phyloP scores from a whole-genome alignment of 192 early-diverging fungal genomes.

The Podila verticillata region DNA sequence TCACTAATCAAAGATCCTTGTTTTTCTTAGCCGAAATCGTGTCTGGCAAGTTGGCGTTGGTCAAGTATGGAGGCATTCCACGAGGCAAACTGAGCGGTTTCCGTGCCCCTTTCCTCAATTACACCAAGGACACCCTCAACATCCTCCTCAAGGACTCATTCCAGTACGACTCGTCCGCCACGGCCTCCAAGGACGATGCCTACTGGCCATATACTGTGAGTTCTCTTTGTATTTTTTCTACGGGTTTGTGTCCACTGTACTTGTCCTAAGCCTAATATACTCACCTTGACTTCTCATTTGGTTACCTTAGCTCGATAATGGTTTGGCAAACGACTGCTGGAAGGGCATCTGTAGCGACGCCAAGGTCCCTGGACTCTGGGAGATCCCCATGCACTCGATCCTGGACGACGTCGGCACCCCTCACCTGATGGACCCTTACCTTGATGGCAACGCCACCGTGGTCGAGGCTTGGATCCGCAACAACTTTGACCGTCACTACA shows the following conservation, averaged over 20 bases:
- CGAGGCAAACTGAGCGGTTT: constrained; percentile 62
- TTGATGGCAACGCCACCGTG: constrained; percentile 49
- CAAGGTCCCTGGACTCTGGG: constrained; percentile 63
- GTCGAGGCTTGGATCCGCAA: constrained; percentile 53
- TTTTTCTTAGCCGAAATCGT: neutral
- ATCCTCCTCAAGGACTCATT: constrained; percentile 51
- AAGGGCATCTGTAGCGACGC: constrained; percentile 49
- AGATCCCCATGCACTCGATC: constrained; percentile 63
- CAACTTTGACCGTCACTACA: constrained; percentile 60
- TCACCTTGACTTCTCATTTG: neutral
- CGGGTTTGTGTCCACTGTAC: neutral
- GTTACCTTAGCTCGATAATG: constrained; percentile 50
- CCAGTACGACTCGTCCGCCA: constrained; percentile 59
- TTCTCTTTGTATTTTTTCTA: neutral
- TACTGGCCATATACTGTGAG: constrained; percentile 69
- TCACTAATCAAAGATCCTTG: no score
- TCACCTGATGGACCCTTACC: constrained; percentile 54
- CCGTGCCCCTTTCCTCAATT: constrained; percentile 66
- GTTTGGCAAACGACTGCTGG: constrained; percentile 61
- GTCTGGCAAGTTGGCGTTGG: constrained; percentile 17
- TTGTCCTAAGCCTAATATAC: neutral
- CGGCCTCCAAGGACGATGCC: constrained; percentile 52
- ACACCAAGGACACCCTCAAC: constrained; percentile 47
- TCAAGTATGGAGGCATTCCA: constrained; percentile 61
- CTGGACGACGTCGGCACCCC: neutral